Base-by-base conservation (phyloP, 768 basidiomycete species). In the Dendrothele bispora region DNA sequence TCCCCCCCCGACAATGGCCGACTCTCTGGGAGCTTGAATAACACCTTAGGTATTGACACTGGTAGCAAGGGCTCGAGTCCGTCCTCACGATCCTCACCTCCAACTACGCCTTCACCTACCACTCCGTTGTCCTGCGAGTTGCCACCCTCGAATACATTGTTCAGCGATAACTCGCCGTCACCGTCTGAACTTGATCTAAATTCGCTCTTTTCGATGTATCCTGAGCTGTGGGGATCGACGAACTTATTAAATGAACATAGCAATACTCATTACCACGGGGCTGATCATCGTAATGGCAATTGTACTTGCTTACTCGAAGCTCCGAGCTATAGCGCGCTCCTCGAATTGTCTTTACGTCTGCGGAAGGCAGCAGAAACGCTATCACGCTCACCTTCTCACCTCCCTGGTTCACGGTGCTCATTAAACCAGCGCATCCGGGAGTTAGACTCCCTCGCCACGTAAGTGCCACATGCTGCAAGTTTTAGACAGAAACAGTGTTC, bases 331-430 rank as follows among this genome's bases (percentile, higher is more conserved):
- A 78, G 67, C 46, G 75, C 73, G n/a, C 68, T 83, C 18, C 72
- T 86, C 10, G 83, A 87, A 55, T 67, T 87, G n/a, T 85, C 83
- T 2, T 65, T 84, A 25, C 72, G 81, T 42, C 72, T 87, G 18
- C 73, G 83, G 20, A 80, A 75, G 55, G 82, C 81, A 10, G 74
- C 78, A 10, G 72, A 81, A 43, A 65, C 77, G 30, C 73, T 86
- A 32, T 67, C 72, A 10, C 77, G 70, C 32, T 77, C 77, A 14
- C 56, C 74, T 64, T 27, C 51, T 62, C 25, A 64, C 59, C 39
- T 72, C 72, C 41, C 54, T 48, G 59, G 57, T 15, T 55, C 55
- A 7, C 42, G 53, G 8, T 77, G 75, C 52, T 53, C 56, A 34
- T 62, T 77, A 24, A 65, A 66, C 42, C 77, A 77, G 50, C 70